A percentile compares a stretch with the other conserved stretches of the same genome.
These are phyloP conservation scores for Pyrenopolyporus hunteri DNA, from an alignment of 495 filamentous ascomycete species.

Conservation along the genomic window DNA sequence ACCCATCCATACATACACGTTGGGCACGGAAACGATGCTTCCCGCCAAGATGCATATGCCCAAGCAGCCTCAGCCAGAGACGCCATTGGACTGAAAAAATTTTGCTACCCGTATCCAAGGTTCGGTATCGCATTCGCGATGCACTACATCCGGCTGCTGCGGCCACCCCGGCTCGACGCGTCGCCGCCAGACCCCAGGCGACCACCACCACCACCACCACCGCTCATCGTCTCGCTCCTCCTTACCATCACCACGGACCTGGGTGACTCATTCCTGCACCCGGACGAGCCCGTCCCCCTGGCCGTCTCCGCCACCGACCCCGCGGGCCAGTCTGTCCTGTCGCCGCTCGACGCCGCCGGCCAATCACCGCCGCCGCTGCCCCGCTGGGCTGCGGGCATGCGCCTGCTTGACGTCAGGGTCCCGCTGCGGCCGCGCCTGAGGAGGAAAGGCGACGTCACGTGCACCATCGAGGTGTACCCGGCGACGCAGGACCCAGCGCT, in stretches of 20 bases:
- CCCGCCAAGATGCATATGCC: slow-evolving; percentile 15
- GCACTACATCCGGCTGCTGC: slow-evolving; percentile 81
- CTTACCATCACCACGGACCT: slow-evolving; percentile 91
- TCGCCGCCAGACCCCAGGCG: slow-evolving; percentile 40
- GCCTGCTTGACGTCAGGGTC: slow-evolving; percentile 50
- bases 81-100: neutral
- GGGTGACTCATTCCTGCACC: slow-evolving; percentile 79
- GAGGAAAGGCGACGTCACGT: slow-evolving; percentile 31
- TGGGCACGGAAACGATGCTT: slow-evolving; percentile 18
- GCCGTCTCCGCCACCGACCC: slow-evolving; percentile 53
- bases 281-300: slow-evolving; percentile 65
- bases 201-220: too few relatives aligned
- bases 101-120: neutral
- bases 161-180: slow-evolving; percentile 60
- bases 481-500: slow-evolving; percentile 33
- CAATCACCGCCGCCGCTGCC: slow-evolving; percentile 16
- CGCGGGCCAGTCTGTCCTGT: slow-evolving; percentile 53
- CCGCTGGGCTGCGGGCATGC: slow-evolving; percentile 49
- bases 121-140: slow-evolving; percentile 42
- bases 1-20: neutral
- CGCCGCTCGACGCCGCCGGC: slow-evolving; percentile 1
- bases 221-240: slow-evolving; percentile 49
- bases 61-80: neutral
- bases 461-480: slow-evolving; percentile 48
- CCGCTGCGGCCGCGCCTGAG: slow-evolving; percentile 32